Evolutionary conservation across 805 yeast species (phyloP).

Genomic region (Dipodascus albidus): DNA sequence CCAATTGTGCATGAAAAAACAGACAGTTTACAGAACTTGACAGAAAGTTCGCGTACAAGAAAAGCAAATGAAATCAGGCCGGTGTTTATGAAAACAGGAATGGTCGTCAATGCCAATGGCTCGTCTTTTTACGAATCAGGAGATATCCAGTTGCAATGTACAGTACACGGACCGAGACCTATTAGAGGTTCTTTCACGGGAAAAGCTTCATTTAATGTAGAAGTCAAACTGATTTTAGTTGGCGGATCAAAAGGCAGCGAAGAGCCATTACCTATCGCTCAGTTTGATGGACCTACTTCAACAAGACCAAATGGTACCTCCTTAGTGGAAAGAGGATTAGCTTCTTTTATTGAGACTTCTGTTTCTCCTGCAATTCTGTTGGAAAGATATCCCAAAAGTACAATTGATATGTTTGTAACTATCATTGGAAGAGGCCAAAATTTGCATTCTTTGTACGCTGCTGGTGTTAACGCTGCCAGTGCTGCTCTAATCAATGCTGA

Average conservation of each 20-base stretch:
- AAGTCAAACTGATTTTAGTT: slow-evolving; percentile 25
- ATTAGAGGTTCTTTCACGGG: slow-evolving; percentile 61
- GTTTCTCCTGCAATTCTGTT: slow-evolving; percentile 44
- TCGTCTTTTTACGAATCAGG: slow-evolving; percentile 69
- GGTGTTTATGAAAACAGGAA: slow-evolving; percentile 52
- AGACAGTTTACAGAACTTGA: slow-evolving; percentile 7
- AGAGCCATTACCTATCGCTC: slow-evolving; percentile 16
- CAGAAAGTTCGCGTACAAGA: slow-evolving; percentile 3
- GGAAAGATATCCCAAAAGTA: slow-evolving; percentile 78
- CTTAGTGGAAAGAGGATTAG: slow-evolving; percentile 31
- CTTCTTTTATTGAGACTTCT: slow-evolving; percentile 40
- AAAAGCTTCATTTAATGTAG: slow-evolving; percentile 54
- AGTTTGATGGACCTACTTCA: slow-evolving; percentile 19
- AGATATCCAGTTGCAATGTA: slow-evolving; percentile 46
- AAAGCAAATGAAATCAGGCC: slow-evolving; percentile 22
- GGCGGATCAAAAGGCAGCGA: slow-evolving; percentile 5
- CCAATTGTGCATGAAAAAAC: slow-evolving; percentile 11
- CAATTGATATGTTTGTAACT: slow-evolving; percentile 67
- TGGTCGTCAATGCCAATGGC: slow-evolving; percentile 65
- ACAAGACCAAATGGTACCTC: not conserved
- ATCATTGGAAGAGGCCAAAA: slow-evolving; percentile 39
- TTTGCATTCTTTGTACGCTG: slow-evolving; percentile 28
- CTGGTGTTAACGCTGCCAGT: slow-evolving; percentile 52
- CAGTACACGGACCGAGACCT: slow-evolving; percentile 87
- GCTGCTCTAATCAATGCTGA: slow-evolving; percentile 79